phyloP scores from a whole-genome alignment of 1,284 basidiomycete species.

The Irpex rosettiformis region DNA sequence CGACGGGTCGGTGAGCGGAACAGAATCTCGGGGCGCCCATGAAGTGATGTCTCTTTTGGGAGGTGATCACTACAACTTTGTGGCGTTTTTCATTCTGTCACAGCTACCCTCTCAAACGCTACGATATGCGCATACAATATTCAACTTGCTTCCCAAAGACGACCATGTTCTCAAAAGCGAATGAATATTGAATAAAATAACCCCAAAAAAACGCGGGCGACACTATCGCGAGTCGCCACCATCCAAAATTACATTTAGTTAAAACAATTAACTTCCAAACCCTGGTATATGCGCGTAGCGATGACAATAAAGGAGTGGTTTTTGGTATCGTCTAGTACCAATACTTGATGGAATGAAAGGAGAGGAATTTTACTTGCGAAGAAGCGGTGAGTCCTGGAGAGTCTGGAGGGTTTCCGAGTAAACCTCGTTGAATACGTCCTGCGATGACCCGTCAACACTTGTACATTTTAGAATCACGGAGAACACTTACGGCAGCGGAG shows the following conservation, averaged over 20 bases:
- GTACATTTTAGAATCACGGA: neutral
- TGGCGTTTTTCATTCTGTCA: neutral
- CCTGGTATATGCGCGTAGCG: neutral
- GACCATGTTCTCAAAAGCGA: neutral
- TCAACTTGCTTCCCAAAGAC: too few relatives aligned
- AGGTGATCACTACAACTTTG: neutral
- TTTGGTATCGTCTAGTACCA: too few relatives aligned
- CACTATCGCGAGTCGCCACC: neutral
- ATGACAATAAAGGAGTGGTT: neutral
- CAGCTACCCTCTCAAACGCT: too few relatives aligned
- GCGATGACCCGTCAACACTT: constrained; percentile 4
- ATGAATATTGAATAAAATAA: neutral
- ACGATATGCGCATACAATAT: too few relatives aligned
- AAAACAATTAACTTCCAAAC: neutral
- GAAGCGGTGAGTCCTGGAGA: constrained; percentile 4
- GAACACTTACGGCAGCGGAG: constrained; percentile 48
- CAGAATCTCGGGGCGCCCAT: neutral
- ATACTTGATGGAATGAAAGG: neutral
- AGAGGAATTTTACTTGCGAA: neutral
- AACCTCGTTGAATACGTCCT: constrained; percentile 53
- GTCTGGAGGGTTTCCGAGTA: constrained; percentile 22
- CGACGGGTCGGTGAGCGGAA: neutral
- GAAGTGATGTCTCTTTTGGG: neutral
- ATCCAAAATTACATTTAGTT: neutral
- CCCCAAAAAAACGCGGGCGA: too few relatives aligned